Percentiles rank a stretch among this genome's conserved stretches.
Conservation (phyloP, 2,329 filamentous ascomycete genomes). For the Fusarium nodosum region DNA sequence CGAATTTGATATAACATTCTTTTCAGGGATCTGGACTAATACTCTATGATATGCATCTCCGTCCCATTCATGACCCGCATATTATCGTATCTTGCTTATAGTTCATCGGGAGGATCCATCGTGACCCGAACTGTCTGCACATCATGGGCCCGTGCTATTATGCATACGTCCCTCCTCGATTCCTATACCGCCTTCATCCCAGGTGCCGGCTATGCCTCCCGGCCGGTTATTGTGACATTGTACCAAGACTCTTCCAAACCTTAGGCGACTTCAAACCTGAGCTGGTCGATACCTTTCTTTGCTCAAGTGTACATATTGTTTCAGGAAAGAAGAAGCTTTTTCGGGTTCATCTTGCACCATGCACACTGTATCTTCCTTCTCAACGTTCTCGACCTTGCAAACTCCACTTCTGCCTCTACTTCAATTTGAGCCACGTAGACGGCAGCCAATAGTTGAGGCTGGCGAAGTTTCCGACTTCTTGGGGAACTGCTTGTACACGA, state of each 20-base stretch:
- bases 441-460: slow-evolving; percentile 9
- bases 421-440: slow-evolving; percentile 18
- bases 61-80: slow-evolving; percentile 29
- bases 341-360: too few relatives aligned
- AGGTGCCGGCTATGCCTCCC: background rate
- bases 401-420: background rate
- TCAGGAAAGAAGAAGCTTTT: too few relatives aligned
- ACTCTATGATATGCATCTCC: slow-evolving; percentile 26
- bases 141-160: slow-evolving; percentile 37
- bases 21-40: slow-evolving; percentile 10
- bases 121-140: slow-evolving; percentile 18
- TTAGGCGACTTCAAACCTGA: background rate
- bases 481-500: slow-evolving; percentile 21
- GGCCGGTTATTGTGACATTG: background rate
- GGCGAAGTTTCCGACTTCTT: slow-evolving; percentile 1
- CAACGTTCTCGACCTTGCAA: background rate
- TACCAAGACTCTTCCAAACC: background rate
- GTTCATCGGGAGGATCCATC: slow-evolving; percentile 33
- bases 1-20: slow-evolving; percentile 2
- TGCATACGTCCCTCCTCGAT: slow-evolving; percentile 12
- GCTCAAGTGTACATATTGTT: too few relatives aligned
- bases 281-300: background rate
- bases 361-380: too few relatives aligned
- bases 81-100: slow-evolving; percentile 26
- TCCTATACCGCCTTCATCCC: slow-evolving; percentile 11